phyloP scores from a whole-genome alignment of 257 asterid species.

The Gynochthodes officinalis region DNA sequence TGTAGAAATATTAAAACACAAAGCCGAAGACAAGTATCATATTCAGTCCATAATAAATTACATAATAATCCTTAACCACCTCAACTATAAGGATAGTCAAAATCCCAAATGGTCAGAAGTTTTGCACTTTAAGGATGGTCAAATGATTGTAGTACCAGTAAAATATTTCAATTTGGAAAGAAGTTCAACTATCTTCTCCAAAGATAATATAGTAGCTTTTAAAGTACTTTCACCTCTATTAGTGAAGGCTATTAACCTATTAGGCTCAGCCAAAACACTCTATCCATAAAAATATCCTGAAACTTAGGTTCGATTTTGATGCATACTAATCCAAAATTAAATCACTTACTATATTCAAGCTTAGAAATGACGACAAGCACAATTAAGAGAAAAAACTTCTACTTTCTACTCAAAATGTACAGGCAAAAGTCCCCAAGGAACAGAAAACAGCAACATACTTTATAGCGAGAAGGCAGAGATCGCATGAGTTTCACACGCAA shows the following conservation, averaged over 20 bases:
- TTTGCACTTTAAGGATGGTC: not conserved
- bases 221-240: not conserved
- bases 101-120: not conserved
- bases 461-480: constrained; percentile 74
- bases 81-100: not conserved
- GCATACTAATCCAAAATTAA: not conserved
- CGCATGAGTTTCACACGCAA: constrained; percentile 96
- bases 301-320: not conserved
- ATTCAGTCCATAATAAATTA: not conserved
- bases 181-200: not conserved
- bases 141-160: not conserved
- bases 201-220: not conserved
- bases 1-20: not conserved
- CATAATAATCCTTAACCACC: not conserved
- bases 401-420: not conserved
- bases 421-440: not conserved
- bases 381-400: not conserved
- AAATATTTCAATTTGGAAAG: not conserved
- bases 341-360: not conserved
- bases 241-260: not conserved
- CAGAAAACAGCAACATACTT: constrained; percentile 39
- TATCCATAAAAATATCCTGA: not conserved
- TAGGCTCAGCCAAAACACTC: not conserved
- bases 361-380: not conserved
- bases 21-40: not conserved